Evolutionary conservation across 2,329 filamentous ascomycete species (phyloP), one percentile per base, ranked within the genome.

Genomic region (Fusarium protoensiforme): DNA sequence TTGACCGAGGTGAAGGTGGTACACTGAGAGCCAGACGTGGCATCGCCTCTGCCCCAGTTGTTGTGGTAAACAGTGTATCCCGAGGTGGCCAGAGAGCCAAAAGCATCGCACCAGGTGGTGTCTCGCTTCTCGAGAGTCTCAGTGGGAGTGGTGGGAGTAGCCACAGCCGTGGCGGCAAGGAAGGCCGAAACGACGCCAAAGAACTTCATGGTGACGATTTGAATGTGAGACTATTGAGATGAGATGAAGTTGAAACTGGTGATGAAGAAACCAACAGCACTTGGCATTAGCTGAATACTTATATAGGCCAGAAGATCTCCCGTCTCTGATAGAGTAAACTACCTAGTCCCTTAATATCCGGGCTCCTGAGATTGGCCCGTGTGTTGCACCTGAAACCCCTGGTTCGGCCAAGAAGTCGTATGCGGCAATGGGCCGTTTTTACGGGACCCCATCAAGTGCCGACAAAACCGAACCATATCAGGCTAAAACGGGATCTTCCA

Each of bases 1-100:
- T 63, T 81, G 65, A 78, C 65, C 7, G 80, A 83, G 68, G 81
- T 81, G 41, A 85, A 77, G 6, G 79, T 81, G 4, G 83, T 83
- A 78, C 84, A 86, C 75, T 86, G 84, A 11, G 72, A 79, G 51
- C 84, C 84, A 16, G 80, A 78, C 20, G 81, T 83, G 27, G 81
- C 79, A 4, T 69, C 65, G 16, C 68, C 75, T 51, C 80, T 60
- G 29, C 86, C 86, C 87, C 87, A 89, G 72, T 87, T 85, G 79
- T 88, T 85, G 77, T 88, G 86, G 80, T 87, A 88, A 63, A 89
- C 74, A 53, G 82, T 87, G 78, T 85, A 88, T 43, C 78, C 80
- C 36, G 83, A 83, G 0, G 81, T 82, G 2, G 77, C 73, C 16
- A 79, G 64, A 7, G 81, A 80, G 41, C 77, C 84, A 69, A 78